Base-by-base conservation (phyloP, 2,329 filamentous ascomycete genomes). In the Elsinoe ampelina region DNA sequence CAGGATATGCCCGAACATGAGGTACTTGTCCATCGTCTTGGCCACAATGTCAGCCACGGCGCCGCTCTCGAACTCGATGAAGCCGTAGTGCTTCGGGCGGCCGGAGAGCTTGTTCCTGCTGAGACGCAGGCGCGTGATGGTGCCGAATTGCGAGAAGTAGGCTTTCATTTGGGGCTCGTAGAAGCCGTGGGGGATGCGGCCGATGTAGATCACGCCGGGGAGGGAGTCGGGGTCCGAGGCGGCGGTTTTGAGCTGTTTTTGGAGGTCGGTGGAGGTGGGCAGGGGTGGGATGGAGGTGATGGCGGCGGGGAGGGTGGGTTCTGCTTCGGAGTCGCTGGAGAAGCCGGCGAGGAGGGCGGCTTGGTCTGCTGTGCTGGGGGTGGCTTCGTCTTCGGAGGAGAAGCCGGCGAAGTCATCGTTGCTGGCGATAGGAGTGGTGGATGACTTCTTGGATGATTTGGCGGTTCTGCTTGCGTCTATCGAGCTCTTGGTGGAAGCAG, bases 11-110 rank as follows among this genome's bases (percentile, higher is more conserved):
- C 89, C 89, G 70, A 95, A 97, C 67, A 98, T 80, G 38, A 97
- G 82, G 73, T 98, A 98, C 74, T 91, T 95, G 77, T 96, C 83
- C 93, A 98, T 98, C 19, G 93, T 95, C 74, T 90, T 88, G 51
- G 89, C 86, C 30, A 95, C 92, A 64, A 97, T 90, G 65, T 89
- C 86, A 38, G 93, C 92, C n/a, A 90, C 87, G 58, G 89, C 85
- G 34, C 78, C 75, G 5, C 80, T 82, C 2, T 74, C 74, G 67
- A 98, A 98, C 73, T 98, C 89, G 67, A 98, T 80, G 71, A 96
- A 98, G 32, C 89, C 93, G 68, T 87, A 95, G 77, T 97, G 93
- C 77, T 93, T 95, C 70, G 87, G 90, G 58, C 83, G 83, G 57
- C 93, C 93, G 1, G 91, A 97, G 71, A 86, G 86, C 73, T 87